Percentiles rank a stretch among this genome's conserved stretches.
Evolutionary conservation across 331 rosid species (phyloP).

Genomic region (Quercus lobata): DNA sequence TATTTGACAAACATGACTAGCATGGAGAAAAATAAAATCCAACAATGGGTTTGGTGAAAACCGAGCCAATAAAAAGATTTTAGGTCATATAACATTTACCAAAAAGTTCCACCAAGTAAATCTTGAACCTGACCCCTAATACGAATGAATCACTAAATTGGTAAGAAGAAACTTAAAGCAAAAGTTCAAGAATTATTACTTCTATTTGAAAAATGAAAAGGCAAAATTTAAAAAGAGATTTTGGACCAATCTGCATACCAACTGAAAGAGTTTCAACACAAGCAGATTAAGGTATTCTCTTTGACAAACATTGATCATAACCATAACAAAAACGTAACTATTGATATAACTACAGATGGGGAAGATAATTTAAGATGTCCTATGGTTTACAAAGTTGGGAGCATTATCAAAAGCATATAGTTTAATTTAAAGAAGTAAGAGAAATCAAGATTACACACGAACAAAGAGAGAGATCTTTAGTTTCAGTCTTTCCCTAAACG

Average conservation of each 20-base stretch:
- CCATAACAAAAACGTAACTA: neutral
- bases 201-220: neutral
- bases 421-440: neutral
- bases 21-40: too few species aligned
- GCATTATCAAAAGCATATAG: neutral
- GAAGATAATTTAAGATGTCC: neutral
- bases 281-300: neutral
- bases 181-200: neutral
- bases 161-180: neutral
- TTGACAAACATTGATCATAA: neutral
- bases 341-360: neutral
- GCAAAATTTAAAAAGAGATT: neutral
- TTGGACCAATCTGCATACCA: neutral
- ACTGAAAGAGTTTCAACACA: neutral
- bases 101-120: too few species aligned
- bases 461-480: too few species aligned
- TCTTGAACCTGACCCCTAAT: too few species aligned
- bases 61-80: too few species aligned
- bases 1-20: too few species aligned
- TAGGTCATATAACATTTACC: too few species aligned
- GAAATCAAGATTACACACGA: neutral
- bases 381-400: neutral
- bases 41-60: too few species aligned
- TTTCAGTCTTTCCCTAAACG: too few species aligned
- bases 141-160: neutral